Percentiles rank a stretch among this genome's conserved stretches.
Conservation (phyloP, 2,329 filamentous ascomycete genomes). For the Nemania sp. region DNA sequence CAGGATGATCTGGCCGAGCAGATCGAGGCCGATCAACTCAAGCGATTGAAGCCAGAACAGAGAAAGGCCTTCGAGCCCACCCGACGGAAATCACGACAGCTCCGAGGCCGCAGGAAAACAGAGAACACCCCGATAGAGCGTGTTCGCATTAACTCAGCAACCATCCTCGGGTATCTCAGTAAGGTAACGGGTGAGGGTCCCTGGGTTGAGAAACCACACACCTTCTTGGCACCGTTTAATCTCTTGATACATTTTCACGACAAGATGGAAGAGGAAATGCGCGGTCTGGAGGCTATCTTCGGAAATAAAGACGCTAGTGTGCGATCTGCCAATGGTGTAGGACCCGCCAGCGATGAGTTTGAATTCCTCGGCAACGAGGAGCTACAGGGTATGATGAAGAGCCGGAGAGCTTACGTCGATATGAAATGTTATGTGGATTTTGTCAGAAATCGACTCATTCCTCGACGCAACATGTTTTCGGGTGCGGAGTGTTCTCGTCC, state of each 20-base stretch:
- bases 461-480: slow-evolving; percentile 23
- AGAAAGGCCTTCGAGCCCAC: slow-evolving; percentile 20
- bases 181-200: slow-evolving; percentile 27
- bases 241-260: slow-evolving; percentile 25
- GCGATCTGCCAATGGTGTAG: neutral
- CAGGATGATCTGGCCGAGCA: slow-evolving; percentile 26
- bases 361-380: slow-evolving; percentile 21
- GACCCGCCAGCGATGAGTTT: slow-evolving; percentile 3
- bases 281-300: slow-evolving; percentile 8
- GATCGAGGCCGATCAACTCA: slow-evolving; percentile 26
- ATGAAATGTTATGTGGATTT: slow-evolving; percentile 28
- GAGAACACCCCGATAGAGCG: slow-evolving; percentile 21
- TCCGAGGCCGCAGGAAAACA: slow-evolving; percentile 18
- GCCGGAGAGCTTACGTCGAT: slow-evolving; percentile 25
- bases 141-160: slow-evolving; percentile 25
- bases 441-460: slow-evolving; percentile 20
- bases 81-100: slow-evolving; percentile 21
- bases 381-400: slow-evolving; percentile 23
- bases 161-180: slow-evolving; percentile 26
- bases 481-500: slow-evolving; percentile 10
- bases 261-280: slow-evolving; percentile 23
- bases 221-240: slow-evolving; percentile 25
- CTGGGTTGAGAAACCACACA: slow-evolving; percentile 23
- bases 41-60: slow-evolving; percentile 23
- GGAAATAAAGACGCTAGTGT: neutral